Evolutionary conservation across 2,329 filamentous ascomycete species (phyloP).

Genomic region (Alternaria gansuensis): DNA sequence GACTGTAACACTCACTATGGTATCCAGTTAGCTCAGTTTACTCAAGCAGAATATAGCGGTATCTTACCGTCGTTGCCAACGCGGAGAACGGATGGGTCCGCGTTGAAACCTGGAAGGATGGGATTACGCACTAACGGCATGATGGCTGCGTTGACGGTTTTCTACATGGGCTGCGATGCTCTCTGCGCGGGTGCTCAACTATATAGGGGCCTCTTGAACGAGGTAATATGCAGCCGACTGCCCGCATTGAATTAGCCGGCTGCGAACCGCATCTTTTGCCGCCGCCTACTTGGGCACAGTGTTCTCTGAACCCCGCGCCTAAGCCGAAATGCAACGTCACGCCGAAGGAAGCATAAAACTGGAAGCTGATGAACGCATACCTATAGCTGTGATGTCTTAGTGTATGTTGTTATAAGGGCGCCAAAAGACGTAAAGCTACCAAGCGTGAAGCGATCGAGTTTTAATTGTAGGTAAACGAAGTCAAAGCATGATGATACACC

Average conservation of each 20-base stretch:
- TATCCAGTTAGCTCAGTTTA: slow-evolving; percentile 11
- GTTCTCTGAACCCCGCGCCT: slow-evolving; percentile 9
- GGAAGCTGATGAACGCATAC: background rate
- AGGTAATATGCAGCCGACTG: slow-evolving; percentile 2
- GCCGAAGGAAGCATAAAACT: slow-evolving; percentile 7
- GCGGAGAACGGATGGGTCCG: slow-evolving; percentile 66
- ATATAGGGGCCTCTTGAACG: slow-evolving; percentile 1
- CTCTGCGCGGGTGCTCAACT: background rate
- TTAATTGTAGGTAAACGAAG: background rate
- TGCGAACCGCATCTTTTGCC: slow-evolving; percentile 19
- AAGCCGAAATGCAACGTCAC: slow-evolving; percentile 6
- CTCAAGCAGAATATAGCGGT: background rate
- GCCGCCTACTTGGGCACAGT: slow-evolving; percentile 18
- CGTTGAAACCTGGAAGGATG: slow-evolving; percentile 68
- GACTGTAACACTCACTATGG: slow-evolving; percentile 12
- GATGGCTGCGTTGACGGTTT: slow-evolving; percentile 10
- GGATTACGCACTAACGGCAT: slow-evolving; percentile 58
- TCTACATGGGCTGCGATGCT: background rate
- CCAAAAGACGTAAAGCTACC: background rate
- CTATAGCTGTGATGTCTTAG: background rate
- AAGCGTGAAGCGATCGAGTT: background rate
- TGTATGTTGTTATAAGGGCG: background rate
- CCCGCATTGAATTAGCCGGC: slow-evolving; percentile 18
- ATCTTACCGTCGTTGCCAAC: slow-evolving; percentile 54
- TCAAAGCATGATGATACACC: background rate